A percentile compares a stretch with the other conserved stretches of the same genome.
Evolutionary conservation across 2,329 filamentous ascomycete genomes (phyloP).

Genomic region (Fusarium nanum): DNA sequence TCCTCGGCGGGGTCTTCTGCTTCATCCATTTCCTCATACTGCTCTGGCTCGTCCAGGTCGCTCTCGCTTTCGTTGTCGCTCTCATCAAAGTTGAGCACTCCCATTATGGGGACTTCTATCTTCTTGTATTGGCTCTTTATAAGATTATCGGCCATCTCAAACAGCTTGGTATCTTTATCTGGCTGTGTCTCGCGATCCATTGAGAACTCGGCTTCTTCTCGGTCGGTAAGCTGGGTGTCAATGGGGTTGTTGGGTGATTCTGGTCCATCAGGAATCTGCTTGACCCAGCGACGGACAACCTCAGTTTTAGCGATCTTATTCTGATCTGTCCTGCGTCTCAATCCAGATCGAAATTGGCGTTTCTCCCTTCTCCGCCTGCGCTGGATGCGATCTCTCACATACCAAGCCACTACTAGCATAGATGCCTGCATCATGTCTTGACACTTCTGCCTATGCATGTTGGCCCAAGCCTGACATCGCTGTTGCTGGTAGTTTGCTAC

Average conservation of each 20-base stretch:
- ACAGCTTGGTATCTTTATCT: constrained; percentile 58
- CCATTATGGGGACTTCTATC: constrained; percentile 60
- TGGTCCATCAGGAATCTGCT: constrained; percentile 53
- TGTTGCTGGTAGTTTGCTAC: constrained; percentile 61
- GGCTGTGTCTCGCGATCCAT: constrained; percentile 54
- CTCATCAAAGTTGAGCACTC: constrained; percentile 58
- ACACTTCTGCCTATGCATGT: constrained; percentile 59
- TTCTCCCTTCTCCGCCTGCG: constrained; percentile 56
- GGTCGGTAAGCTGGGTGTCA: constrained; percentile 49
- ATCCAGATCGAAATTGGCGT: constrained; percentile 55
- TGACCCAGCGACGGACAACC: constrained; percentile 57
- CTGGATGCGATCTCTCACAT: constrained; percentile 60
- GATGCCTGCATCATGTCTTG: constrained; percentile 62
- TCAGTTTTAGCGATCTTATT: constrained; percentile 56
- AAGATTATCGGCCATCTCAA: constrained; percentile 59
- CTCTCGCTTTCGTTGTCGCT: constrained; percentile 57
- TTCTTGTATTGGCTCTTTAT: constrained; percentile 61
- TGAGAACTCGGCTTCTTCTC: constrained; percentile 55
- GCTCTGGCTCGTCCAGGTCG: constrained; percentile 45
- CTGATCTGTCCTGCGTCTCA: constrained; percentile 50
- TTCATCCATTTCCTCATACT: constrained; percentile 46
- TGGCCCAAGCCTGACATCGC: constrained; percentile 61
- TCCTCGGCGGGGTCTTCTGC: constrained; percentile 42
- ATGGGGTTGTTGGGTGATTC: constrained; percentile 48
- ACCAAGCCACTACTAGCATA: constrained; percentile 63